Percentiles rank a stretch among this genome's conserved stretches.
Conservation (phyloP, 2,329 filamentous ascomycete genomes). For the Botrytis tulipae region DNA sequence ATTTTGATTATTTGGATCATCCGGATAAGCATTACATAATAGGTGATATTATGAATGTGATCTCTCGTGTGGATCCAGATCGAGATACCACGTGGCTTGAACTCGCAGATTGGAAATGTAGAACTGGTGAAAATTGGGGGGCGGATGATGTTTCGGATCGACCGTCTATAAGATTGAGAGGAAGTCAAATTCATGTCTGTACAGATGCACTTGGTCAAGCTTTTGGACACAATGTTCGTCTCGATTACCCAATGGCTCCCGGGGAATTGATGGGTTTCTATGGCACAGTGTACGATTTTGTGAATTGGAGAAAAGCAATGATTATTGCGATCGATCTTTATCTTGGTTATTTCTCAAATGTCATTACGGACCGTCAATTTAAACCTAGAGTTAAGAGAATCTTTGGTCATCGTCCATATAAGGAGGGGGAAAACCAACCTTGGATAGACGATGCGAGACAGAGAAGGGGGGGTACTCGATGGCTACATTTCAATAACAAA, state of each 20-base stretch:
- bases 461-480: neutral
- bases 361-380: neutral
- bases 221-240: neutral
- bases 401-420: neutral
- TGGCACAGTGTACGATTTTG: neutral
- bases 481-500: neutral
- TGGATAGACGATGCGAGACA: neutral
- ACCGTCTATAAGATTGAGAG: neutral
- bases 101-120: conserved; percentile 7
- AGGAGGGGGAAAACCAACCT: neutral
- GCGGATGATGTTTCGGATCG: rapidly evolving
- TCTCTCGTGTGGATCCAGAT: neutral
- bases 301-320: neutral
- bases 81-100: neutral
- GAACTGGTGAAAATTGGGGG: neutral
- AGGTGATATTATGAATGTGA: conserved; percentile 2
- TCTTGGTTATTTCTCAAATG: conserved; percentile 5
- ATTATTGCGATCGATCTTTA: neutral
- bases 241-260: neutral
- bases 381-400: conserved; percentile 2
- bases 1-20: neutral
- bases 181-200: neutral
- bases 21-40: neutral
- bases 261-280: neutral
- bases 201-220: conserved; percentile 1